A percentile compares a stretch with the other conserved stretches of the same genome.
phyloP scores from a whole-genome alignment of 179 eudicot genomes.

The Sideroxylon spinosum region DNA sequence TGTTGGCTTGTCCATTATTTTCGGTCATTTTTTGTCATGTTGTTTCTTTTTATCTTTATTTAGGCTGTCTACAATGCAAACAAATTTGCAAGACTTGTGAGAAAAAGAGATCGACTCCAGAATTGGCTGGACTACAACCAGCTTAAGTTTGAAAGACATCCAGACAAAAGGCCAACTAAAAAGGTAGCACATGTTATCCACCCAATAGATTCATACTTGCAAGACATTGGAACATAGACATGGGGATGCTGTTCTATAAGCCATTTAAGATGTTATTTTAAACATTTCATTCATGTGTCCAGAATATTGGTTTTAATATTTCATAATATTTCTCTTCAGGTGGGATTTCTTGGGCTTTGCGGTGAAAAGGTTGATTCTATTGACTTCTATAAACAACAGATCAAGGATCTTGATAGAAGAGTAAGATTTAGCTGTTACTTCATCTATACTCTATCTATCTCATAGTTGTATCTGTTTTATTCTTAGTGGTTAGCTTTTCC shows the following conservation, averaged over 20 bases:
- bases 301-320: background rate
- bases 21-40: background rate
- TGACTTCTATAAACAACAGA: conserved; percentile 55
- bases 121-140: conserved; percentile 88
- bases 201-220: background rate
- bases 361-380: conserved; percentile 71
- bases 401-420: conserved; percentile 55
- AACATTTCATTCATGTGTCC: background rate
- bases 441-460: conserved; percentile 2
- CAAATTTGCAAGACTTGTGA: conserved; percentile 72
- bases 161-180: conserved; percentile 67
- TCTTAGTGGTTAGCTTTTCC: background rate
- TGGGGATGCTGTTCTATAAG: background rate
- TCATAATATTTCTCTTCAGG: conserved; percentile 37
- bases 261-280: conserved; percentile 6
- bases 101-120: conserved; percentile 60
- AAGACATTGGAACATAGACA: background rate
- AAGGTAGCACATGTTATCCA: conserved; percentile 44
- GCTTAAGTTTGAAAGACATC: conserved; percentile 73
- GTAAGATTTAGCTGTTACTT: conserved; percentile 35
- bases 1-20: background rate
- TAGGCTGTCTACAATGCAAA: conserved; percentile 86
- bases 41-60: conserved; percentile 14
- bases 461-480: background rate
- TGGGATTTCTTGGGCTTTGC: conserved; percentile 83